Evolutionary conservation across 208 protist genomes (phyloP), one percentile per base, ranked within the genome.

Genomic region (Leishmania amazonensis): DNA sequence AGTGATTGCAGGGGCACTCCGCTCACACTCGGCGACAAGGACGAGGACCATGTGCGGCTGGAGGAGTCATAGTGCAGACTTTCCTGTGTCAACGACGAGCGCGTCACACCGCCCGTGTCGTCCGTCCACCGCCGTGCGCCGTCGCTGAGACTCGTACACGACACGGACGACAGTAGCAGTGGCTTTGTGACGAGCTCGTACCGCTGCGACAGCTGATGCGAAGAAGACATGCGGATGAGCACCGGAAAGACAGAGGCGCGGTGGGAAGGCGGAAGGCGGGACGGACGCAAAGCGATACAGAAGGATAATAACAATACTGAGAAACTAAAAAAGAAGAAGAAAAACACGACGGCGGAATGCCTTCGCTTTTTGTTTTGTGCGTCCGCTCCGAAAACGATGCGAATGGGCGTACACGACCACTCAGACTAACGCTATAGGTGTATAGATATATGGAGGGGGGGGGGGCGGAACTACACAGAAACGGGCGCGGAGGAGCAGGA

Each of bases 401-500:
- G 7, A 76, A 45, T 28, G 8, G 11, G 45, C 45, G 6, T 13
- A 49, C 45, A 49, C 45, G 8, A 49, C 9, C 0, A 13, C 45
- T 49, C 45, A 5, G 8, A 49, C 45, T 7, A 8, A 49, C 11
- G 11, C 45, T 21, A 54, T 21, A 54, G 35, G 45, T 38, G 21
- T 3, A 47, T 19, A 75, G 71, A 35, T 19, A 19, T 1, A 38
- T 4, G 71, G 49, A 19, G 11, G 24, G 31, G 40, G 13, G 13
- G 13, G 42, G 42, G 38, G 28, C 11, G 7, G 28, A 42, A 47
- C 47, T 35, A 78, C 9, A 78, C 13, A 78, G 4, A 75, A 24
- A 81, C 77, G 75, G 51, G 62, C 53, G 35, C 31, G 62, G 40
- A 83, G 78, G 31, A 84, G 75, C 83, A 75, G 75, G 77, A 80